phyloP scores from a whole-genome alignment of 441 rosid species.

The Sinapis alba region DNA sequence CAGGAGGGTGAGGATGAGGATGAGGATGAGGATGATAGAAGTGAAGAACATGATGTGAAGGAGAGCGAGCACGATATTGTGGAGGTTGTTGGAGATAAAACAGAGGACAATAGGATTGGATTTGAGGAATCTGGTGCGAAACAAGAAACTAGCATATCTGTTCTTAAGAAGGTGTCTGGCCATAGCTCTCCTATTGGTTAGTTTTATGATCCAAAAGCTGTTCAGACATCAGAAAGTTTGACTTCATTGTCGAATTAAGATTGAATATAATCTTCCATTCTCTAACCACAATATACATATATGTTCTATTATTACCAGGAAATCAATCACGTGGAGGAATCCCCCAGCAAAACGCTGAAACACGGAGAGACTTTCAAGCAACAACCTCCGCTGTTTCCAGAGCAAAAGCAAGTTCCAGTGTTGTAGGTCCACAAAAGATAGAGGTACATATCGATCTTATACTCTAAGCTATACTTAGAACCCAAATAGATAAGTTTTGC shows the following conservation, averaged over 20 bases:
- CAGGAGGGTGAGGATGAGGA: constrained; percentile 48
- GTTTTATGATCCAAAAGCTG: constrained; percentile 26
- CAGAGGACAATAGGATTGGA: neutral
- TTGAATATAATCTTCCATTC: constrained; percentile 2
- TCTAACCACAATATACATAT: neutral
- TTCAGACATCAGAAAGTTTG: constrained; percentile 8
- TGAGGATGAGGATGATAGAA: constrained; percentile 41
- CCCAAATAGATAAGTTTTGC: neutral
- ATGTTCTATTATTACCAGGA: constrained; percentile 35
- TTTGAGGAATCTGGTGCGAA: neutral
- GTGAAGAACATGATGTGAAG: constrained; percentile 43
- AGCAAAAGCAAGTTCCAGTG: constrained; percentile 38
- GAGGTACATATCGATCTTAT: constrained; percentile 46
- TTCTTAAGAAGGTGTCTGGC: constrained; percentile 20
- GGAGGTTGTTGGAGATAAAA: constrained; percentile 37
- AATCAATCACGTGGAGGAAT: constrained; percentile 29
- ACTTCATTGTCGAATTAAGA: constrained; percentile 2
- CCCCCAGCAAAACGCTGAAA: constrained; percentile 26
- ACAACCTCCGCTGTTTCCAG: constrained; percentile 31
- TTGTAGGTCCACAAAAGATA: constrained; percentile 37
- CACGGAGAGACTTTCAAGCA: constrained; percentile 36
- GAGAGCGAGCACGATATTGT: constrained; percentile 37
- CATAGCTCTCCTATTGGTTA: constrained; percentile 51
- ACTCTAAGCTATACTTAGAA: constrained; percentile 8
- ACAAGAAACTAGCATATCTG: constrained; percentile 27